A percentile compares a stretch with the other conserved stretches of the same genome.
Evolutionary conservation across 2,329 filamentous ascomycete genomes (phyloP).

Genomic region (Lachnellula arida): DNA sequence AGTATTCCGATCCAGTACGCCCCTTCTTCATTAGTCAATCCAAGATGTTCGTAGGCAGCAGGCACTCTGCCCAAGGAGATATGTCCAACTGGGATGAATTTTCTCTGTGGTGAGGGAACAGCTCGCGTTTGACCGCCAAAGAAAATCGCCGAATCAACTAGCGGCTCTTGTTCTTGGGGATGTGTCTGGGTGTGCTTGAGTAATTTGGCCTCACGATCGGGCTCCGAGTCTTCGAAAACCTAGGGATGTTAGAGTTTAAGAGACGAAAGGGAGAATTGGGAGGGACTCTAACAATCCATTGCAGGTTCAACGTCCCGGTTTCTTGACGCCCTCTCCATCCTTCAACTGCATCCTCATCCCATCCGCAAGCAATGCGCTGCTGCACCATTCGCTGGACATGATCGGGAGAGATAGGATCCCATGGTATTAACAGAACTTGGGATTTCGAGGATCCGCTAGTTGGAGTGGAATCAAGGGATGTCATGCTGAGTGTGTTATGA

Average conservation of each 20-base stretch:
- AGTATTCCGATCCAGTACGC: conserved; percentile 24
- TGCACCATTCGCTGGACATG: conserved; percentile 39
- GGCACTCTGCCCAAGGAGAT: conserved; percentile 19
- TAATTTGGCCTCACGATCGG: conserved; percentile 15
- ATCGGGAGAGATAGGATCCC: conserved; percentile 37
- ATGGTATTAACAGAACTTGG: conserved; percentile 39
- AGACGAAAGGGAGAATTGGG: neutral
- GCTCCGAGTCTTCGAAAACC: conserved; percentile 18
- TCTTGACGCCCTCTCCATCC: conserved; percentile 8
- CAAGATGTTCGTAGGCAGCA: conserved; percentile 5
- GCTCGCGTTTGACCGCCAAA: conserved; percentile 17
- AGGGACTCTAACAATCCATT: conserved; percentile 7
- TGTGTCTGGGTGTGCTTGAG: conserved; percentile 15
- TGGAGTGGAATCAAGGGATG: too few relatives aligned
- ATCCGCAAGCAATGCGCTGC: conserved; percentile 44
- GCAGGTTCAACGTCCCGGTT: conserved; percentile 1
- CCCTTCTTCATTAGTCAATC: conserved; percentile 8
- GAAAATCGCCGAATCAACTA: conserved; percentile 18
- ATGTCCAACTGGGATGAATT: conserved; percentile 26
- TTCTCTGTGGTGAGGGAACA: conserved; percentile 8
- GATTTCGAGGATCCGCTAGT: neutral
- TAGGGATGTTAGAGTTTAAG: conserved; percentile 6
- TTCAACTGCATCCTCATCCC: conserved; percentile 37
- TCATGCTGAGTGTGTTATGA: too few relatives aligned
- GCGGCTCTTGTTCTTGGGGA: conserved; percentile 13